These are phyloP conservation scores for Dalbergia cultrata DNA, from an alignment of 306 rosid species.

Conservation along the genomic window DNA sequence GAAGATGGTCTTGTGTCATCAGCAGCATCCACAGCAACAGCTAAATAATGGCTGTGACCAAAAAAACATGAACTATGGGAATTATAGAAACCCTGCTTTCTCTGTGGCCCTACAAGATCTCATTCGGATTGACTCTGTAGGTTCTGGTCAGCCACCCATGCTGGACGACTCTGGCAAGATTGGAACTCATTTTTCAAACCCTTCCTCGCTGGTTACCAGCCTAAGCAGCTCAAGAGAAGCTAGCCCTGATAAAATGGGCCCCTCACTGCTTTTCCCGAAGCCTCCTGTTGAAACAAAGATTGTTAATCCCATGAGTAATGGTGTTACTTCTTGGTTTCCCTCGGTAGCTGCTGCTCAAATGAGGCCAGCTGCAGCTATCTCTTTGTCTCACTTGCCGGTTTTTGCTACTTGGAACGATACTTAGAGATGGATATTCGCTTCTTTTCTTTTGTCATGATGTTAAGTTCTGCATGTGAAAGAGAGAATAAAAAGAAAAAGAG, in stretches of 20 bases:
- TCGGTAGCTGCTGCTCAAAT: slow-evolving; percentile 62
- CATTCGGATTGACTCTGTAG: slow-evolving; percentile 63
- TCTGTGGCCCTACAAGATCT: slow-evolving; percentile 73
- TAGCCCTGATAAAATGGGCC: slow-evolving; percentile 79
- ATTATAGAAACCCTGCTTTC: slow-evolving; percentile 56
- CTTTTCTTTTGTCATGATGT: slow-evolving; percentile 30
- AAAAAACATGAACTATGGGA: slow-evolving; percentile 53
- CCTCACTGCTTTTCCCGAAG: slow-evolving; percentile 62
- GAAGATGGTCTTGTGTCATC: slow-evolving; percentile 64
- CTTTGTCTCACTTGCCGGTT: slow-evolving; percentile 82
- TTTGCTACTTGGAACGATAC: slow-evolving; percentile 92
- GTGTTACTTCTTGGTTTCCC: slow-evolving; percentile 77
- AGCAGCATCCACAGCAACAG: slow-evolving; percentile 51
- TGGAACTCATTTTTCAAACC: slow-evolving; percentile 72
- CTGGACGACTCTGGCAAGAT: slow-evolving; percentile 56
- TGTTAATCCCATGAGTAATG: slow-evolving; percentile 42
- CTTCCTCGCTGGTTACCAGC: slow-evolving; percentile 84
- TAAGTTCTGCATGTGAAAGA: slow-evolving; percentile 55
- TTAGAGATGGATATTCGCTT: slow-evolving; percentile 31
- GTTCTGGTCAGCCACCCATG: slow-evolving; percentile 43
- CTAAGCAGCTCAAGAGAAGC: slow-evolving; percentile 83
- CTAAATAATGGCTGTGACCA: slow-evolving; percentile 48
- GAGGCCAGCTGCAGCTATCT: slow-evolving; percentile 72
- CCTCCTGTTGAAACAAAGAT: slow-evolving; percentile 63
- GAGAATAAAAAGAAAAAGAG: background rate